phyloP scores from a whole-genome alignment of 495 filamentous ascomycete species.

The Tricharina praecox region DNA sequence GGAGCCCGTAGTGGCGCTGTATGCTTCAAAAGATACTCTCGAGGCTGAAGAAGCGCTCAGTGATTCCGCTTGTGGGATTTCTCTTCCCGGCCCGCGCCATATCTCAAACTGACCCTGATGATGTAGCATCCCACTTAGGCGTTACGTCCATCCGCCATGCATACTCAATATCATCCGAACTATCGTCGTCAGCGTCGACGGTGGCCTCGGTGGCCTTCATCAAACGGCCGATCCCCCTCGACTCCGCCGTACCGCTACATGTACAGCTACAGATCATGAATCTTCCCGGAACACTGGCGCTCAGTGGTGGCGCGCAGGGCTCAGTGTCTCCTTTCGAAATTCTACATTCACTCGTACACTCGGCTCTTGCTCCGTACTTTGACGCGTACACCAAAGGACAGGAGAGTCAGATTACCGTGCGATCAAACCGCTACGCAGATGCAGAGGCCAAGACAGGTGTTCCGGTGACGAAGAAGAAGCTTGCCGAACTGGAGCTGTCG shows the following conservation, averaged over 20 bases:
- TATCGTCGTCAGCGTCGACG: constrained; percentile 60
- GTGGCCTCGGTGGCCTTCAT: constrained; percentile 72
- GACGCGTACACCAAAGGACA: constrained; percentile 82
- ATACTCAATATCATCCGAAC: constrained; percentile 65
- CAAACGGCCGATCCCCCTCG: constrained; percentile 74
- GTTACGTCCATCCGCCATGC: constrained; percentile 33
- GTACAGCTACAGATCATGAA: constrained; percentile 84
- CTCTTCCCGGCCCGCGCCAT: neutral
- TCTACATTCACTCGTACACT: constrained; percentile 71
- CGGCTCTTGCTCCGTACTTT: constrained; percentile 81
- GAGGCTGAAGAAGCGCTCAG: constrained; percentile 32
- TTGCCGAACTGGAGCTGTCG: constrained; percentile 80
- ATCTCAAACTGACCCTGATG: neutral
- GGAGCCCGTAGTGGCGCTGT: constrained; percentile 71
- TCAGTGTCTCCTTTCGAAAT: constrained; percentile 76
- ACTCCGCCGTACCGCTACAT: constrained; percentile 56
- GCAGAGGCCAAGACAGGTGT: constrained; percentile 84
- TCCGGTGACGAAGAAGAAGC: constrained; percentile 86
- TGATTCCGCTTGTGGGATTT: constrained; percentile 18
- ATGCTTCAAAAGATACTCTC: constrained; percentile 69
- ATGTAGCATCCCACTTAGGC: neutral
- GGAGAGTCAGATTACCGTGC: constrained; percentile 45
- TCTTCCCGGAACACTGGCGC: constrained; percentile 57
- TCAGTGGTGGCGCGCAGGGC: constrained; percentile 44
- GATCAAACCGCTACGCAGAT: constrained; percentile 40